These are phyloP conservation scores for Diaporthe australafricana DNA, from an alignment of 2,329 filamentous ascomycete species.

Conservation along the genomic window DNA sequence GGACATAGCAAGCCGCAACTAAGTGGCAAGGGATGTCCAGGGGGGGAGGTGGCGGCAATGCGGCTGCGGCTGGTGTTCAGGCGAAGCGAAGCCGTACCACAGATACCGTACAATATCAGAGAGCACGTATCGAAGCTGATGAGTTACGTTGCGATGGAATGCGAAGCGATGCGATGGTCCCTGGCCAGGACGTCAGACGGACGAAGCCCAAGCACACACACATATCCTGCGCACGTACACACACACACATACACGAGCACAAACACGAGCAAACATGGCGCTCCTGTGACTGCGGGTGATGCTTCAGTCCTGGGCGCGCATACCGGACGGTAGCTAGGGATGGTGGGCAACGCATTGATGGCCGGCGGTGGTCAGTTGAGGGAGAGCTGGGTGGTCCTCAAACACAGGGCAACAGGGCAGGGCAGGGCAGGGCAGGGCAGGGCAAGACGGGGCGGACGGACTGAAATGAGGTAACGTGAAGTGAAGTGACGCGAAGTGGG, in stretches of 20 bases:
- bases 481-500: background rate
- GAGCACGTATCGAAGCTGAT: background rate
- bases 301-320: constrained; percentile 9
- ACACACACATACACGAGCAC: background rate
- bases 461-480: background rate
- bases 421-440: too few relatives aligned
- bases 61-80: background rate
- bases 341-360: constrained; percentile 19
- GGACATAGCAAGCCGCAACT: background rate
- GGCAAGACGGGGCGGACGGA: background rate
- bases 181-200: background rate
- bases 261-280: background rate
- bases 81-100: background rate
- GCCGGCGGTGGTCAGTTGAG: constrained; percentile 6
- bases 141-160: background rate
- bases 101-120: constrained; percentile 1
- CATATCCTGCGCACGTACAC: background rate
- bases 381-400: background rate
- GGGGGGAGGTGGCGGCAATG: constrained; percentile 9
- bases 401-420: constrained; percentile 10
- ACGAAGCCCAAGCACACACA: constrained; percentile 4
- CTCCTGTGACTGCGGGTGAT: constrained; percentile 14
- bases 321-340: constrained; percentile 15
- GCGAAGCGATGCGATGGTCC: background rate
- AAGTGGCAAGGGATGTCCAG: constrained; percentile 4